phyloP scores from a whole-genome alignment of 2,329 filamentous ascomycete species.

The Alternaria solani region DNA sequence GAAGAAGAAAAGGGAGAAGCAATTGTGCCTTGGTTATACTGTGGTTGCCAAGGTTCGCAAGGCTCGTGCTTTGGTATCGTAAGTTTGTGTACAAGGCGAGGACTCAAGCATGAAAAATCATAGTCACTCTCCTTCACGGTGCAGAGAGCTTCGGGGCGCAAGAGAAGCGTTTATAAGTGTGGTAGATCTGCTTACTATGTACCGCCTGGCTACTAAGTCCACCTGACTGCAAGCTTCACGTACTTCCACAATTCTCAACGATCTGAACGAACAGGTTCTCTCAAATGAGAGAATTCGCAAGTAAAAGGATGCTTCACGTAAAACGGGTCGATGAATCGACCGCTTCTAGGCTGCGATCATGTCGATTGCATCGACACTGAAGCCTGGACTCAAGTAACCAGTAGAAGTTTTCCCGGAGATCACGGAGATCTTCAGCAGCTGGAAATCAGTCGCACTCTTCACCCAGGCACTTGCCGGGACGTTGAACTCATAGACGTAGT shows the following conservation, averaged over 20 bases:
- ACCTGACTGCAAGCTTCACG: not conserved
- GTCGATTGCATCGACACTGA: constrained; percentile 32
- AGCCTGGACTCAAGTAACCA: constrained; percentile 30
- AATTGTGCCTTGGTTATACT: too few species aligned
- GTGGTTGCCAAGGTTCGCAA: not conserved
- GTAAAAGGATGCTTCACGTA: too few species aligned
- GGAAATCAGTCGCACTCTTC: constrained; percentile 27
- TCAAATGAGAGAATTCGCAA: too few species aligned
- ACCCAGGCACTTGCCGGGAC: constrained; percentile 34
- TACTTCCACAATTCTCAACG: too few species aligned
- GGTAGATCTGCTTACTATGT: not conserved
- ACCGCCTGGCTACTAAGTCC: not conserved
- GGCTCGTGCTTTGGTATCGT: not conserved
- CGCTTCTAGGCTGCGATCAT: constrained; percentile 19
- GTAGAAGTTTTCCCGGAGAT: constrained; percentile 32
- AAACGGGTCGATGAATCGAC: not conserved
- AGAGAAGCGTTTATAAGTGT: not conserved
- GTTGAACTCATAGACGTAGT: constrained; percentile 32
- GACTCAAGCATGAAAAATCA: not conserved
- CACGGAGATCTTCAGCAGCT: constrained; percentile 28
- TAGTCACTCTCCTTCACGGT: not conserved
- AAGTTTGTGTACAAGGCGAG: not conserved
- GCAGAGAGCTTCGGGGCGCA: not conserved
- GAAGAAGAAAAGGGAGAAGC: too few species aligned
- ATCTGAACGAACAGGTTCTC: too few species aligned